phyloP scores from a whole-genome alignment of 2,329 filamentous ascomycete species.

The Ophiocordyceps sinensis region DNA sequence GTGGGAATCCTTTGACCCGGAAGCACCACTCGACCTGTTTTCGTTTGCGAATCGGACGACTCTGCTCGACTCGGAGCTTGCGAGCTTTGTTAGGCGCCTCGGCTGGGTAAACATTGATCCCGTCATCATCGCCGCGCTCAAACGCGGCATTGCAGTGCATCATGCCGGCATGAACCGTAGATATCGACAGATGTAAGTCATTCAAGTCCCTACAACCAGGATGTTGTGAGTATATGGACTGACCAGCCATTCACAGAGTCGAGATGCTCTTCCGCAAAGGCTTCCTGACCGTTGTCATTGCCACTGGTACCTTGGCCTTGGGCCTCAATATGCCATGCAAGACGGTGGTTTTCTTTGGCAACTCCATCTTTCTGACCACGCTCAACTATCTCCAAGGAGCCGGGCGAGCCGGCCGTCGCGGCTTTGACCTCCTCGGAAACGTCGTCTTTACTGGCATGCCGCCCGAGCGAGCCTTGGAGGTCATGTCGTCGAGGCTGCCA shows the following conservation, averaged over 20 bases:
- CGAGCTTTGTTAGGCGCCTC: slow-evolving; percentile 36
- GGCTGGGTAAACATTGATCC: slow-evolving; percentile 26
- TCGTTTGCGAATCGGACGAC: slow-evolving; percentile 52
- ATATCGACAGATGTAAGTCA: slow-evolving; percentile 49
- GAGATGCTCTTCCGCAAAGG: slow-evolving; percentile 64
- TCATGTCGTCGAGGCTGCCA: slow-evolving; percentile 60
- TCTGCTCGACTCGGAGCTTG: slow-evolving; percentile 41
- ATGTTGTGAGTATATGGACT: slow-evolving; percentile 1
- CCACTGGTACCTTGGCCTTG: slow-evolving; percentile 60
- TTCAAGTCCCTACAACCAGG: too few relatives aligned
- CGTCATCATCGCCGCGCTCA: slow-evolving; percentile 44
- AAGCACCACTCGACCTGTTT: slow-evolving; percentile 46
- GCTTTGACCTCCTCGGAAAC: slow-evolving; percentile 69
- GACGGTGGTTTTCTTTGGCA: slow-evolving; percentile 63
- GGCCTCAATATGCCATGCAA: slow-evolving; percentile 80
- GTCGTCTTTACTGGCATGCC: slow-evolving; percentile 61
- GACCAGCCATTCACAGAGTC: slow-evolving; percentile 23
- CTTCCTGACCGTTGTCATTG: slow-evolving; percentile 55
- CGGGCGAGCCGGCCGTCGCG: slow-evolving; percentile 64
- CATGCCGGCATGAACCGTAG: slow-evolving; percentile 68
- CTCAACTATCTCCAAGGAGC: slow-evolving; percentile 66
- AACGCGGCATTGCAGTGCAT: slow-evolving; percentile 63
- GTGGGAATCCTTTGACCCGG: slow-evolving; percentile 54
- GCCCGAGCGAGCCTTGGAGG: slow-evolving; percentile 44
- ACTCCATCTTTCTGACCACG: slow-evolving; percentile 58